phyloP scores from a whole-genome alignment of 169 alveolate species.

The Babesia divergens region DNA sequence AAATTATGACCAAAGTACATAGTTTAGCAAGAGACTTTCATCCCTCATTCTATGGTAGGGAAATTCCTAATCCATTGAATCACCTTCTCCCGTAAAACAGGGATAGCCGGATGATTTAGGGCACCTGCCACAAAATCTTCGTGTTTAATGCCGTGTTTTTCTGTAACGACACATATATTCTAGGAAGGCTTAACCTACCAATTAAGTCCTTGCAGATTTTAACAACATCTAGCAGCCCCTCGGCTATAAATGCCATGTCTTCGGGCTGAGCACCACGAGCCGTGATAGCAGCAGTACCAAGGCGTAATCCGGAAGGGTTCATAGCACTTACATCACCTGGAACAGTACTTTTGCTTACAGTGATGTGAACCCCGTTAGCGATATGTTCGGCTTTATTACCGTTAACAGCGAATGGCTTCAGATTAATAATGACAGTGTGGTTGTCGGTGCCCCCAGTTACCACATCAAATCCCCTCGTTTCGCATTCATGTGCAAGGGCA shows the following conservation, averaged over 20 bases:
- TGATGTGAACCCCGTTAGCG: constrained; percentile 80
- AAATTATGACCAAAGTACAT: too few species aligned
- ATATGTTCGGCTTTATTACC: constrained; percentile 82
- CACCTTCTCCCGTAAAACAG: constrained; percentile 61
- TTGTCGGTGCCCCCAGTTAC: constrained; percentile 92
- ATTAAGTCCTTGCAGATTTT: constrained; percentile 62
- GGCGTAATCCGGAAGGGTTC: constrained; percentile 88
- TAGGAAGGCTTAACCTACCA: not conserved
- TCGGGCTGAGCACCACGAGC: constrained; percentile 88
- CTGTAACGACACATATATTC: not conserved
- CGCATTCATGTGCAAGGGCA: constrained; percentile 80
- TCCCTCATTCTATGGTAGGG: constrained; percentile 37
- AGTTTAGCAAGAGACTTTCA: too few species aligned
- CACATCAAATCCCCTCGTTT: constrained; percentile 67
- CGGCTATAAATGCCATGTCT: constrained; percentile 80
- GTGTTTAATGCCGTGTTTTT: constrained; percentile 57
- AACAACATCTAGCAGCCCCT: constrained; percentile 64
- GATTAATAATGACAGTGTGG: constrained; percentile 85
- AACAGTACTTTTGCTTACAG: constrained; percentile 85
- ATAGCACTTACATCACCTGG: constrained; percentile 81
- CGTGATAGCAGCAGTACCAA: constrained; percentile 94
- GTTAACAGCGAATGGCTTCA: constrained; percentile 81
- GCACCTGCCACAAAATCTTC: constrained; percentile 68
- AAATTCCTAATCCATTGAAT: constrained; percentile 61
- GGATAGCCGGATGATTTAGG: constrained; percentile 29